phyloP scores from a whole-genome alignment of 257 asterid genomes.

The Petrea volubilis region DNA sequence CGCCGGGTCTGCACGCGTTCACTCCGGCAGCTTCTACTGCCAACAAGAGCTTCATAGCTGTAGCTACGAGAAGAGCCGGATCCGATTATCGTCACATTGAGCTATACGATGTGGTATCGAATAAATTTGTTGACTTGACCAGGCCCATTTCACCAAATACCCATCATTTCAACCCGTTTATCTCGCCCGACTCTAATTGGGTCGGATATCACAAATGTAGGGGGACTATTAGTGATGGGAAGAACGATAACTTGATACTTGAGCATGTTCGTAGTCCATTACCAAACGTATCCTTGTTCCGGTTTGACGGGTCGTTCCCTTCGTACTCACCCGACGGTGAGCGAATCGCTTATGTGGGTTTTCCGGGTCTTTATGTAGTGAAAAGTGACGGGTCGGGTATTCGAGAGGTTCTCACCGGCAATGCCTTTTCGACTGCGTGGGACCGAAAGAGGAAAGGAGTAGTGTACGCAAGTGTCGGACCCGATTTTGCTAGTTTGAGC shows the following conservation, averaged over 20 bases:
- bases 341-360: slow-evolving; percentile 61
- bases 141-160: slow-evolving; percentile 50
- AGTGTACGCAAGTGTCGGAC: slow-evolving; percentile 80
- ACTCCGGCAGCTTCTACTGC: slow-evolving; percentile 72
- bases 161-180: slow-evolving; percentile 79
- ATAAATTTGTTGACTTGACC: slow-evolving; percentile 48
- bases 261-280: slow-evolving; percentile 61
- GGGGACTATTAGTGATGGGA: slow-evolving; percentile 40
- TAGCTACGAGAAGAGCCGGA: slow-evolving; percentile 71
- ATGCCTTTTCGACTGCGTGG: slow-evolving; percentile 79
- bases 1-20: slow-evolving; percentile 90
- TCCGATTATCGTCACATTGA: slow-evolving; percentile 79
- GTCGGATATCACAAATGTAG: slow-evolving; percentile 80
- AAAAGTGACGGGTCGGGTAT: slow-evolving; percentile 78
- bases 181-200: slow-evolving; percentile 59
- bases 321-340: slow-evolving; percentile 75
- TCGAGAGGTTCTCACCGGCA: slow-evolving; percentile 36
- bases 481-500: slow-evolving; percentile 62
- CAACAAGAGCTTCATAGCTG: slow-evolving; percentile 63
- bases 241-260: slow-evolving; percentile 38
- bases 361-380: slow-evolving; percentile 71
- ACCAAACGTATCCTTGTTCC: slow-evolving; percentile 56
- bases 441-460: slow-evolving; percentile 81
- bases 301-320: slow-evolving; percentile 83
- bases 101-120: slow-evolving; percentile 52